These are phyloP conservation scores for Botryotinia calthae DNA, from an alignment of 2,329 filamentous ascomycete species.

Conservation along the genomic window DNA sequence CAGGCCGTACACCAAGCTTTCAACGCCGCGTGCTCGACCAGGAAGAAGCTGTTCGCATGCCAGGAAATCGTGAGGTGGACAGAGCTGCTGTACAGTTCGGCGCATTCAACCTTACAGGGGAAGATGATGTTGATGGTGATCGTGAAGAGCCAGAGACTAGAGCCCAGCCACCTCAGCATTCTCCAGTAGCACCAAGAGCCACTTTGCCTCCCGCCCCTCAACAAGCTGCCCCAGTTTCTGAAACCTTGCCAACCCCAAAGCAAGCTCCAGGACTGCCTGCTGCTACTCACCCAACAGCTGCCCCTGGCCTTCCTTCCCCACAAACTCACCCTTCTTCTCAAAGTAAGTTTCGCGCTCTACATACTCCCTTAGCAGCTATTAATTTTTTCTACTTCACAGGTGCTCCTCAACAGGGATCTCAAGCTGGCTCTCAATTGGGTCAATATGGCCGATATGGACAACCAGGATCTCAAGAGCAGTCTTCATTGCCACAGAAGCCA, in stretches of 20 bases:
- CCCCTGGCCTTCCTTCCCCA: slow-evolving; percentile 39
- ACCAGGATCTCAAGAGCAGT: slow-evolving; percentile 56
- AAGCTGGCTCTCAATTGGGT: slow-evolving; percentile 46
- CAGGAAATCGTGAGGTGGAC: slow-evolving; percentile 91
- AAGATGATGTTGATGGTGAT: slow-evolving; percentile 90
- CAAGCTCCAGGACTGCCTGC: slow-evolving; percentile 49
- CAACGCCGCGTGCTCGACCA: slow-evolving; percentile 88
- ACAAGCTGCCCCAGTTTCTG: slow-evolving; percentile 54
- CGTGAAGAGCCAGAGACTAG: slow-evolving; percentile 94
- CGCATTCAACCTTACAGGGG: slow-evolving; percentile 76
- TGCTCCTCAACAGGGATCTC: slow-evolving; percentile 36
- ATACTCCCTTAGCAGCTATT: background rate
- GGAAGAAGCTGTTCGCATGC: slow-evolving; percentile 97
- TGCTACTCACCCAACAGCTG: slow-evolving; percentile 45
- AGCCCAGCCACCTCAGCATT: slow-evolving; percentile 88
- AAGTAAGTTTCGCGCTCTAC: slow-evolving; percentile 28
- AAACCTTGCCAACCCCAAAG: slow-evolving; percentile 50
- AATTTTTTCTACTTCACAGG: background rate
- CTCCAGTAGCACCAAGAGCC: slow-evolving; percentile 81
- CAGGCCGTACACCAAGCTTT: slow-evolving; percentile 71
- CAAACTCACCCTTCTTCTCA: slow-evolving; percentile 42
- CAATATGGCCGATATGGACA: slow-evolving; percentile 67
- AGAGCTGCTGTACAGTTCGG: slow-evolving; percentile 93
- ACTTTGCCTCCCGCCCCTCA: slow-evolving; percentile 72
- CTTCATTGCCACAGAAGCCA: slow-evolving; percentile 68